phyloP scores from a whole-genome alignment of 164 flowering plant species.

The Macadamia integrifolia region DNA sequence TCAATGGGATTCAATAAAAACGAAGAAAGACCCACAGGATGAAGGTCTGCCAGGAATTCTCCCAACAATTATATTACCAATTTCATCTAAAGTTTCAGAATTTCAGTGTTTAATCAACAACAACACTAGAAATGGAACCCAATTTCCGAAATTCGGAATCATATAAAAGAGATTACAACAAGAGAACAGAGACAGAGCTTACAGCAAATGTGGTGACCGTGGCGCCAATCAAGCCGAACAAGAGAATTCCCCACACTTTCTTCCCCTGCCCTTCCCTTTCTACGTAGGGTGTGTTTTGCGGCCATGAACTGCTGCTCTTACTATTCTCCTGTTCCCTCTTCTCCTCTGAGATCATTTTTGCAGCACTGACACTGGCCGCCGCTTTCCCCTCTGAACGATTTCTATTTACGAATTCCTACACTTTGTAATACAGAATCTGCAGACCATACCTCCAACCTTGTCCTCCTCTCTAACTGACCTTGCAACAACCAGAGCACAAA shows the following conservation, averaged over 20 bases:
- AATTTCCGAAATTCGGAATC: not conserved
- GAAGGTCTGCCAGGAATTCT: not conserved
- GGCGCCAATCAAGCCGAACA: constrained; percentile 71
- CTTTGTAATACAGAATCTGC: no score
- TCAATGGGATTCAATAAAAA: no score
- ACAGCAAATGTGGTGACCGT: constrained; percentile 68
- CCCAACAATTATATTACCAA: not conserved
- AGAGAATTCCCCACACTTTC: constrained; percentile 56
- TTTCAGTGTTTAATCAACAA: not conserved
- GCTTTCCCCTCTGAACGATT: no score
- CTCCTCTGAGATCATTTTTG: constrained; percentile 5
- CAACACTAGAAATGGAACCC: not conserved
- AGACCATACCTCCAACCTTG: no score
- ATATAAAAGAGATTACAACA: not conserved
- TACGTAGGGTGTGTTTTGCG: constrained; percentile 9
- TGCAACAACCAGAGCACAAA: no score
- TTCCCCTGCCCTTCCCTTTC: constrained; percentile 24
- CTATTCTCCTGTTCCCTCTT: constrained; percentile 4
- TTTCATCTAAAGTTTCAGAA: not conserved
- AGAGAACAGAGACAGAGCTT: constrained; percentile 5
- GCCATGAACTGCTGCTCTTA: constrained; percentile 10
- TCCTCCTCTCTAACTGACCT: no score
- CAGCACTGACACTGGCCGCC: no score
- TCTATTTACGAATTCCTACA: no score
- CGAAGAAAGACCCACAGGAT: no score